These are phyloP conservation scores for Fusarium mangiferae DNA, from an alignment of 2,329 filamentous ascomycete species.

Conservation along the genomic window DNA sequence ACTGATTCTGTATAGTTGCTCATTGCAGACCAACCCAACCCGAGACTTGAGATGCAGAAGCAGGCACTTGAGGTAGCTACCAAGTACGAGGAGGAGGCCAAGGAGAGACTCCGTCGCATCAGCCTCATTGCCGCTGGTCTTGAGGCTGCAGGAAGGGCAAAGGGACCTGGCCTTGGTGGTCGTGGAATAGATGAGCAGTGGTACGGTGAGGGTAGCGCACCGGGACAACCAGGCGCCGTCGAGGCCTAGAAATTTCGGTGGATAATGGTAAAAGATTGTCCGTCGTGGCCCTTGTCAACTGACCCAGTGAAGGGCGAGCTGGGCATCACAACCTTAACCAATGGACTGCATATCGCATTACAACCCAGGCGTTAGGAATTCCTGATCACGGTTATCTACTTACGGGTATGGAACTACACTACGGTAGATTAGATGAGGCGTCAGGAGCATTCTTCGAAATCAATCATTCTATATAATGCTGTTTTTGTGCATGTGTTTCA, in stretches of 20 bases:
- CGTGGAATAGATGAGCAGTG: constrained; percentile 47
- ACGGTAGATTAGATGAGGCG: constrained; percentile 32
- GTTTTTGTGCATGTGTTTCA: background rate
- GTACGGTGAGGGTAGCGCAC: constrained; percentile 45
- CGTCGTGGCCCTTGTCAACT: background rate
- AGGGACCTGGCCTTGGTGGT: constrained; percentile 6
- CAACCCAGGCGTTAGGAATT: constrained; percentile 40
- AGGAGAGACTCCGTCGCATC: constrained; percentile 80
- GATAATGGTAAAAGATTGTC: background rate
- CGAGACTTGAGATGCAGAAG: constrained; percentile 75
- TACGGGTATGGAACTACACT: constrained; percentile 18
- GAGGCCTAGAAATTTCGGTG: constrained; percentile 12
- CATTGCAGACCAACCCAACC: constrained; percentile 74
- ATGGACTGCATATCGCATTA: constrained; percentile 26
- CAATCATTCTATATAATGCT: background rate
- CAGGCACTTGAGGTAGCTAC: constrained; percentile 74
- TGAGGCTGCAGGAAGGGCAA: constrained; percentile 62
- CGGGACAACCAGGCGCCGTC: constrained; percentile 6
- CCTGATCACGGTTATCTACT: constrained; percentile 38
- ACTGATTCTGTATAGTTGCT: constrained; percentile 65
- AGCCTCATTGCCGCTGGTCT: constrained; percentile 80
- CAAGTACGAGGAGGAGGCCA: constrained; percentile 78
- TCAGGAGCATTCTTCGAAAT: constrained; percentile 23
- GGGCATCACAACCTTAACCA: constrained; percentile 3
- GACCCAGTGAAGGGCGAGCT: background rate